A percentile compares a stretch with the other conserved stretches of the same genome.
phyloP scores from a whole-genome alignment of 345 rosid genomes.

The Gossypium ekmanianum region DNA sequence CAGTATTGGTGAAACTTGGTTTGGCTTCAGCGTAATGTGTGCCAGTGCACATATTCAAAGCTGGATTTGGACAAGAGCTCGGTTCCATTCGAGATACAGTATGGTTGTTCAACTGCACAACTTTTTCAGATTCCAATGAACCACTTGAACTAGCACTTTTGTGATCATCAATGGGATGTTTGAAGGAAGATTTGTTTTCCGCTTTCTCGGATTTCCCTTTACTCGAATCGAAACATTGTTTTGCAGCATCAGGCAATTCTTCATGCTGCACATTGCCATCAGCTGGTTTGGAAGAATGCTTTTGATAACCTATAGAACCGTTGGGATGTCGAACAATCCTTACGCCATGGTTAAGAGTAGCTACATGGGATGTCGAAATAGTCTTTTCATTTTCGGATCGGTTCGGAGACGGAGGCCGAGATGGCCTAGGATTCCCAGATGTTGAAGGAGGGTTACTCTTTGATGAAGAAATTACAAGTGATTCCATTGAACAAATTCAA shows the following conservation, averaged over 20 bases:
- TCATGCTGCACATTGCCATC: conserved; percentile 22
- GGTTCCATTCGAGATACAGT: conserved; percentile 31
- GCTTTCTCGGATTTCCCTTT: conserved; percentile 30
- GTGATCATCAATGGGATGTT: conserved; percentile 34
- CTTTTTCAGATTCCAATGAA: conserved; percentile 38
- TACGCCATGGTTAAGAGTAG: conserved; percentile 18
- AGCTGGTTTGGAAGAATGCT: conserved; percentile 23
- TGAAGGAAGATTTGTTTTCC: conserved; percentile 34
- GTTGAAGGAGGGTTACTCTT: conserved; percentile 29
- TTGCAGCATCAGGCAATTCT: conserved; percentile 32
- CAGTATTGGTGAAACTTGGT: conserved; percentile 71
- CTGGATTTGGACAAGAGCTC: conserved; percentile 53
- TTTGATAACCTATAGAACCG: conserved; percentile 28
- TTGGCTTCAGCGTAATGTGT: conserved; percentile 60
- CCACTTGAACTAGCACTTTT: conserved; percentile 36
- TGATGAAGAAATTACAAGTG: conserved; percentile 41
- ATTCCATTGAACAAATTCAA: conserved; percentile 52
- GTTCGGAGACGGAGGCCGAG: conserved; percentile 42
- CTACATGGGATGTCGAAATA: conserved; percentile 19
- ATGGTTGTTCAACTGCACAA: conserved; percentile 29
- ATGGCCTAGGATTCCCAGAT: conserved; percentile 19
- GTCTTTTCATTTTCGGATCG: conserved; percentile 34
- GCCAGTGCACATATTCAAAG: conserved; percentile 45
- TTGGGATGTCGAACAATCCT: conserved; percentile 26
- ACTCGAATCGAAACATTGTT: conserved; percentile 16